Evolutionary conservation across 2,329 filamentous ascomycete genomes (phyloP), one percentile per base, ranked within the genome.

Genomic region (Stagonosporopsis vannaccii): DNA sequence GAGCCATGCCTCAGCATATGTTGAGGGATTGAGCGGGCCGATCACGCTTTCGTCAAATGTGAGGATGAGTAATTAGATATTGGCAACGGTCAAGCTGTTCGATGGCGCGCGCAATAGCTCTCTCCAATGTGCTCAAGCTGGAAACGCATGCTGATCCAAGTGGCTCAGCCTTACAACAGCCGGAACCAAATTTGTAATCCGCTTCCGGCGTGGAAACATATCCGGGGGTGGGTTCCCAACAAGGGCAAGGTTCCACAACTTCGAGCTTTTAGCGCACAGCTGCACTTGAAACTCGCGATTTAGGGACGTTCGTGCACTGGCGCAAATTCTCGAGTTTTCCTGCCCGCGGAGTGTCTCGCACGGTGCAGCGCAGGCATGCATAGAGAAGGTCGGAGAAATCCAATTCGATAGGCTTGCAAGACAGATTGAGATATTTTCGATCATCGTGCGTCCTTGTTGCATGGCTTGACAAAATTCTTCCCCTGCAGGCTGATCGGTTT

Each of bases 401-500:
- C 35, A 1, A 8, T 20, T 37, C 43, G 37, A 39, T 39, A 2
- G 17, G 19, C 26, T 15, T 12, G 19, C 37, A 41, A 50, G 47
- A 47, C 51, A 50, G 47, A 47, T 56, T 25, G 42, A 39, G 47
- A 43, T 48, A 17, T 26, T 9, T 22, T 33, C 32, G 44, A 47
- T 33, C 43, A 32, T 15, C 12, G 20, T n/a, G 37, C 25, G 17
- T n/a, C 15, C 42, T 15, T 6, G 42, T 19, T 20, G 19, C 42
- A 25, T 23, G 25, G 20, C 3, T 22, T 4, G 23, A 43, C 26
- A 36, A 13, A 47, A 51, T 32, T 32, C 15, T 51, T 36, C 28
- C 41, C 20, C 30, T 48, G 53, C 43, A 51, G 53, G 46, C 42
- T 43, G 53, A 43, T 51, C 50, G 28, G n/a, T 20, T 42, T 26